These are phyloP conservation scores for Exophiala oligosperma DNA, from an alignment of 2,329 filamentous ascomycete species.

Conservation along the genomic window DNA sequence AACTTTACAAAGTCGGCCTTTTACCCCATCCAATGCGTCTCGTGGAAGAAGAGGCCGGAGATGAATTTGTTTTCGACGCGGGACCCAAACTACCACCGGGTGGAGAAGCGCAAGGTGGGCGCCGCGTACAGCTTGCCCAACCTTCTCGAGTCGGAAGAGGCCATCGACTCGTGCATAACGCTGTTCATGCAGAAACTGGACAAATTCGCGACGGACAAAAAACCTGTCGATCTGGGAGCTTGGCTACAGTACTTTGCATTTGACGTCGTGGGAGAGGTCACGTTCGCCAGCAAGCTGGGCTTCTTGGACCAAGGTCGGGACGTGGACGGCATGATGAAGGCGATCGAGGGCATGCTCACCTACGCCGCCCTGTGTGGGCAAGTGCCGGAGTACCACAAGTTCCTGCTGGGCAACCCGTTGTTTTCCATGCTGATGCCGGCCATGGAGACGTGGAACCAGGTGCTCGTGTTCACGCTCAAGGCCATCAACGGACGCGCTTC, in stretches of 20 bases:
- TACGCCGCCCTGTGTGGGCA: constrained; percentile 34
- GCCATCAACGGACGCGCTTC: constrained; percentile 33
- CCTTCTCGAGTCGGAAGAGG: constrained; percentile 30
- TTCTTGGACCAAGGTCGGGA: constrained; percentile 44
- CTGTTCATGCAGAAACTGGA: constrained; percentile 58
- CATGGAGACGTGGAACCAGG: constrained; percentile 39
- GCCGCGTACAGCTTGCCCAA: constrained; percentile 30
- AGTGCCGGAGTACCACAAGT: constrained; percentile 31
- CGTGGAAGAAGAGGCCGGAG: constrained; percentile 61
- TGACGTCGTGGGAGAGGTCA: constrained; percentile 44
- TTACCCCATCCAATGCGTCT: constrained; percentile 27
- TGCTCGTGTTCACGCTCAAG: constrained; percentile 36
- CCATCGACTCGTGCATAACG: constrained; percentile 44
- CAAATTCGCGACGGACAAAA: constrained; percentile 38
- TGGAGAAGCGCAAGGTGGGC: constrained; percentile 26
- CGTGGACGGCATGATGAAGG: constrained; percentile 38
- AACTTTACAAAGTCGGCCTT: constrained; percentile 26
- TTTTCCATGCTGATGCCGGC: constrained; percentile 35
- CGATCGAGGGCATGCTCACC: constrained; percentile 32
- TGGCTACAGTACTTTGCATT: constrained; percentile 65
- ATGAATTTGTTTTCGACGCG: constrained; percentile 75
- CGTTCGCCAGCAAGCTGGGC: constrained; percentile 43
- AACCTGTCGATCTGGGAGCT: constrained; percentile 32
- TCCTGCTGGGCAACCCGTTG: constrained; percentile 34
- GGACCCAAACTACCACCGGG: constrained; percentile 68